Conservation (phyloP, 1,284 basidiomycete genomes). For the Meira miltonrushii region DNA sequence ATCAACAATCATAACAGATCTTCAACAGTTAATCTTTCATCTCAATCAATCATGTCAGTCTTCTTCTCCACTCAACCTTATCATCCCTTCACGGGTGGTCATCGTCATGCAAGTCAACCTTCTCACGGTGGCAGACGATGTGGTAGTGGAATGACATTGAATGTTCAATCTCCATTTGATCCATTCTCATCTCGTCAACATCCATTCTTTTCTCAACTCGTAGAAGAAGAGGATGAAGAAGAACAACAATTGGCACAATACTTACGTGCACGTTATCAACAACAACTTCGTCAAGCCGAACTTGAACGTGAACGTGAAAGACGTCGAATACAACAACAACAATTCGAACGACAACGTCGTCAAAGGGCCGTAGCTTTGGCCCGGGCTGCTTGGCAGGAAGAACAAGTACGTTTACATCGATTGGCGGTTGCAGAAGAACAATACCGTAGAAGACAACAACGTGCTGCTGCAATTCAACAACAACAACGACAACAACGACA, state of each 20-base stretch:
- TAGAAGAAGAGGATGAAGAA: background rate
- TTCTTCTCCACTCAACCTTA: background rate
- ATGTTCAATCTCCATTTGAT: background rate
- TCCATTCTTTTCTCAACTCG: background rate
- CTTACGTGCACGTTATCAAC: background rate
- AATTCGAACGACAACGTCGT: constrained; percentile 1
- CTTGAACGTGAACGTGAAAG: background rate
- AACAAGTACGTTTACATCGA: background rate
- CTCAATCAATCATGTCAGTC: constrained; percentile 1
- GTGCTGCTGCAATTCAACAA: background rate
- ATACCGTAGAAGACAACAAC: background rate
- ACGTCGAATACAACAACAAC: constrained; percentile 2
- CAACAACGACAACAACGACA: background rate
- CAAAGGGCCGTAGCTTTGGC: constrained; percentile 1
- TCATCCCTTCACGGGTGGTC: background rate
- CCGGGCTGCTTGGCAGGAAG: too few relatives aligned
- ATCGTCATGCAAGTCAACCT: background rate
- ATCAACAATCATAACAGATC: too few relatives aligned
- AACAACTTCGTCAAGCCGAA: background rate
- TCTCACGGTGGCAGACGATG: background rate
- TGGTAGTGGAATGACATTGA: background rate
- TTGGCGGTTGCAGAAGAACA: background rate
- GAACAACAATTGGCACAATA: background rate
- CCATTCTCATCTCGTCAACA: background rate
- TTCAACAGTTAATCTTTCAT: too few relatives aligned